A percentile compares a stretch with the other conserved stretches of the same genome.
Evolutionary conservation across 2,329 filamentous ascomycete genomes (phyloP).

Genomic region (Zymoseptoria tritici): DNA sequence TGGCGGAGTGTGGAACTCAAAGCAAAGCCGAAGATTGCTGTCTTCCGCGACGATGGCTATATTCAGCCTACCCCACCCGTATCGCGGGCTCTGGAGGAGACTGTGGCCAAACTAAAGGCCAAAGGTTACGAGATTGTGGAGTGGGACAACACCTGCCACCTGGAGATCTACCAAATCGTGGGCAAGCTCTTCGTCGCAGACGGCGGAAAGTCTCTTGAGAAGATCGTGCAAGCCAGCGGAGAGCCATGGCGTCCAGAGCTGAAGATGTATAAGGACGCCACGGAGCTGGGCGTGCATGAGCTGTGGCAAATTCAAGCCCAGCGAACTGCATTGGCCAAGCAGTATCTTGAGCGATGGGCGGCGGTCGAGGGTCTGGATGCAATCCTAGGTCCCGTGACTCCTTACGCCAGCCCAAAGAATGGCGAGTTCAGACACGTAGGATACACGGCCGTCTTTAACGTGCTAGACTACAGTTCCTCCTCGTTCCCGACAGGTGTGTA

Average conservation of each 20-base stretch:
- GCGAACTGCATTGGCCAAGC: conserved; percentile 35
- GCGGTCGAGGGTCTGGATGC: conserved; percentile 36
- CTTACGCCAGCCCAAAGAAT: conserved; percentile 37
- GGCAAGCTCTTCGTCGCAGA: conserved; percentile 43
- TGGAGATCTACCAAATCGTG: conserved; percentile 44
- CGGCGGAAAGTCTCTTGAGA: conserved; percentile 42
- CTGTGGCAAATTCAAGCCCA: conserved; percentile 45
- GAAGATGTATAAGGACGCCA: conserved; percentile 36
- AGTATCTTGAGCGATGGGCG: conserved; percentile 41
- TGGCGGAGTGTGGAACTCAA: conserved; percentile 41
- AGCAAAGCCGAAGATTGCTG: conserved; percentile 52
- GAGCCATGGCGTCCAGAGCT: conserved; percentile 46
- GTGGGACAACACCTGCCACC: conserved; percentile 49
- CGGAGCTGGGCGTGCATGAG: conserved; percentile 36
- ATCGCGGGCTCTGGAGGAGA: conserved; percentile 48
- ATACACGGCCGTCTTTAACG: conserved; percentile 38
- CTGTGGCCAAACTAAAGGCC: conserved; percentile 45
- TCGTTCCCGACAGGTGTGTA: conserved; percentile 38
- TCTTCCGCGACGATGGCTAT: conserved; percentile 53
- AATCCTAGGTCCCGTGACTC: conserved; percentile 41
- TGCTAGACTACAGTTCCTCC: conserved; percentile 41
- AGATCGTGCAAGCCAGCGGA: conserved; percentile 33
- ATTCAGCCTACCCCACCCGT: conserved; percentile 56
- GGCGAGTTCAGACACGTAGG: conserved; percentile 41
- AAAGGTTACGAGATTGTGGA: conserved; percentile 51